Conservation (phyloP, 2,329 filamentous ascomycete species). For the Colletotrichum eleusines region DNA sequence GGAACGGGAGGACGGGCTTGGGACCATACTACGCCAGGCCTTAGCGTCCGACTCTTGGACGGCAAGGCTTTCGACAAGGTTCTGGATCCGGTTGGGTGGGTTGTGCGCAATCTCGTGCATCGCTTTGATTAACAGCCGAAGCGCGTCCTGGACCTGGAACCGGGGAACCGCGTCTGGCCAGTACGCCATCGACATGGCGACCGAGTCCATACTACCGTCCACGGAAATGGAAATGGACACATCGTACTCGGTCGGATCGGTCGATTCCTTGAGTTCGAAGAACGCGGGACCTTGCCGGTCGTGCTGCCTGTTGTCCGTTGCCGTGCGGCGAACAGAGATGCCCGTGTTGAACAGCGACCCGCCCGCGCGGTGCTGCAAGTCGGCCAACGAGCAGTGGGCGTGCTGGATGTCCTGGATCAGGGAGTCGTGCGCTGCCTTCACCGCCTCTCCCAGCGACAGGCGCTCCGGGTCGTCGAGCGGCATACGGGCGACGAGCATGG, state of each 20-base stretch:
- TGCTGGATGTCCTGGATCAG: neutral
- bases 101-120: no score
- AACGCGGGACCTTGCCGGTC: neutral
- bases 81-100: no score
- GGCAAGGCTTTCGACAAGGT: no score
- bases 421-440: neutral
- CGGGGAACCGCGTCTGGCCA: neutral
- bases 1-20: no score
- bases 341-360: neutral
- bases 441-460: neutral
- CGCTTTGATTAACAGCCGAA: no score
- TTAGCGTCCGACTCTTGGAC: no score
- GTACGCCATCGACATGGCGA: neutral
- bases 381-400: constrained; percentile 1
- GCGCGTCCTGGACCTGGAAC: no score
- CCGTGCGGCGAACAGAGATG: neutral
- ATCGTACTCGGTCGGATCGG: neutral
- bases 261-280: neutral
- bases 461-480: neutral
- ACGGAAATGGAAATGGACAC: neutral
- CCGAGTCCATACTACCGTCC: neutral
- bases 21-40: no score
- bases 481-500: neutral
- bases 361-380: neutral
- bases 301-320: neutral